phyloP scores from a whole-genome alignment of 2,329 filamentous ascomycete genomes.

The Drechmeria coniospora region DNA sequence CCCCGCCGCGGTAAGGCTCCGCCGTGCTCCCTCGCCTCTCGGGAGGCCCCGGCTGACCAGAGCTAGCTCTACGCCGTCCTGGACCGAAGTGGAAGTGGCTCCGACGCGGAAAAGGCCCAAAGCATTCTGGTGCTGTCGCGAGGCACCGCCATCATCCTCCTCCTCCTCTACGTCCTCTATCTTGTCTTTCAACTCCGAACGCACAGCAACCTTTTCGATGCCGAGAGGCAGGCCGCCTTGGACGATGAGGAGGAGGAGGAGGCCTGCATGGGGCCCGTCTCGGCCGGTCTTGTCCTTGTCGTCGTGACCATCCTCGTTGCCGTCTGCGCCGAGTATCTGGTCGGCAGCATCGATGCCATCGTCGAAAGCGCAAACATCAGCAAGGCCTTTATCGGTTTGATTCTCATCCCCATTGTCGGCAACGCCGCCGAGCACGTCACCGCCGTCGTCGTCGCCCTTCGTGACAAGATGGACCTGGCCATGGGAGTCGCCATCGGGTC shows the following conservation, averaged over 20 bases:
- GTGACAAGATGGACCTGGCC: constrained; percentile 60
- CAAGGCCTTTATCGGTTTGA: constrained; percentile 68
- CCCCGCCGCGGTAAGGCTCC: constrained; percentile 43
- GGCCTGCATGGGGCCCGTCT: constrained; percentile 43
- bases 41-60: background rate
- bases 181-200: constrained; percentile 65
- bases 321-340: constrained; percentile 62
- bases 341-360: constrained; percentile 59
- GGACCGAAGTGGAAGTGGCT: constrained; percentile 22
- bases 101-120: constrained; percentile 23
- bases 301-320: constrained; percentile 55
- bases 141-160: constrained; percentile 59
- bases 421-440: constrained; percentile 74
- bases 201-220: constrained; percentile 57
- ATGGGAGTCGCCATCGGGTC: constrained; percentile 73
- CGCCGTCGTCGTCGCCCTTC: constrained; percentile 61
- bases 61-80: constrained; percentile 50
- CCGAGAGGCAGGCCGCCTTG: constrained; percentile 29
- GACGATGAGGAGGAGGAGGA: constrained; percentile 25
- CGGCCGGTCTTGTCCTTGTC: constrained; percentile 51
- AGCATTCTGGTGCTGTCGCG: constrained; percentile 60
- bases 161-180: constrained; percentile 62
- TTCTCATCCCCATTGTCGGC: constrained; percentile 64
- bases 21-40: background rate
- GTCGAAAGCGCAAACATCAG: constrained; percentile 56